Evolutionary conservation across 495 filamentous ascomycete species (phyloP).

Genomic region (Lophiotrema nucula): DNA sequence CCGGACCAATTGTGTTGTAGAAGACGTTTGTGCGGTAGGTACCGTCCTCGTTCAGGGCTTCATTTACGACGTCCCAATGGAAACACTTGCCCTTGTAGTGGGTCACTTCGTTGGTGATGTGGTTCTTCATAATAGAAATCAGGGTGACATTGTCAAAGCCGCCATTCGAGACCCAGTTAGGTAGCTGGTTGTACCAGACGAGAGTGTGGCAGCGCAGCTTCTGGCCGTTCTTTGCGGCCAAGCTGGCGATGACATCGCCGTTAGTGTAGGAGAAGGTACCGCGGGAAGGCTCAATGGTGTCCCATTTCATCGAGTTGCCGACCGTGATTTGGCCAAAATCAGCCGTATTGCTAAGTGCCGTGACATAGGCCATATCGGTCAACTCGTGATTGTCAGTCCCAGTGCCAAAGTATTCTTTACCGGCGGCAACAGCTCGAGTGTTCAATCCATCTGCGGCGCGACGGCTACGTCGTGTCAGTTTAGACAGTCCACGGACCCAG

Average conservation of each 20-base stretch:
- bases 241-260: slow-evolving; percentile 4
- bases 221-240: slow-evolving; percentile 18
- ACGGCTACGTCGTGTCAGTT: background rate
- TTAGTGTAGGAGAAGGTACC: slow-evolving; percentile 11
- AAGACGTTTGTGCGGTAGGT: slow-evolving; percentile 47
- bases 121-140: slow-evolving; percentile 23
- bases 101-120: slow-evolving; percentile 23
- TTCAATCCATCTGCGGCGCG: slow-evolving; percentile 43
- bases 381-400: slow-evolving; percentile 57
- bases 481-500: background rate
- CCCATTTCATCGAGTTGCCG: slow-evolving; percentile 22
- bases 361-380: slow-evolving; percentile 51
- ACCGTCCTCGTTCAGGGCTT: slow-evolving; percentile 46
- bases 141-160: slow-evolving; percentile 22
- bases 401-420: slow-evolving; percentile 59
- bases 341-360: slow-evolving; percentile 47
- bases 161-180: slow-evolving; percentile 15
- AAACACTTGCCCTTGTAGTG: slow-evolving; percentile 22
- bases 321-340: slow-evolving; percentile 40
- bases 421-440: slow-evolving; percentile 52
- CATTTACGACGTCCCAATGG: slow-evolving; percentile 32
- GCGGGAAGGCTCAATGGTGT: slow-evolving; percentile 18
- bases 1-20: slow-evolving; percentile 44
- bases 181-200: slow-evolving; percentile 26
- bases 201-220: slow-evolving; percentile 24